These are phyloP conservation scores for Amaranthus hypochondriacus DNA, from an alignment of 148 eudicot species.

Conservation along the genomic window DNA sequence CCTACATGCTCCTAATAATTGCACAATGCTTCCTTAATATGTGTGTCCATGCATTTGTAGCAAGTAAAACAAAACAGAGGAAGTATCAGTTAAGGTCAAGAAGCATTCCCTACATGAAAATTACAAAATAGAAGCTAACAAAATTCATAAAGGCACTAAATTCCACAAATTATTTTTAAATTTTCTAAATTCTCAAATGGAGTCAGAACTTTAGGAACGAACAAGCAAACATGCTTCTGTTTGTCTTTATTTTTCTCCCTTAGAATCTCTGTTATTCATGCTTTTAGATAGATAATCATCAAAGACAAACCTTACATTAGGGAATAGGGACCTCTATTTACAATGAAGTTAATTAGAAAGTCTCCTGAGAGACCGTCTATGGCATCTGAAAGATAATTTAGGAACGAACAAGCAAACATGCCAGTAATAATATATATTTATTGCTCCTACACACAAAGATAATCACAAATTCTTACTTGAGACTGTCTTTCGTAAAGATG, in stretches of 20 bases:
- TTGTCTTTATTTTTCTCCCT: slow-evolving; percentile 39
- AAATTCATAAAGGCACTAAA: slow-evolving; percentile 21
- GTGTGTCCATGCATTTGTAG: too few species aligned
- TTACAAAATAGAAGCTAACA: slow-evolving; percentile 35
- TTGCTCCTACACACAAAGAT: too few species aligned
- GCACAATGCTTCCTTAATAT: too few species aligned
- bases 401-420: too few species aligned
- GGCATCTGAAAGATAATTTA: too few species aligned
- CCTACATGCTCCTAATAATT: too few species aligned
- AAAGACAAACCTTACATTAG: slow-evolving; percentile 18
- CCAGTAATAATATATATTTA: too few species aligned
- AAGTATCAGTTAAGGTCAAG: slow-evolving; percentile 18
- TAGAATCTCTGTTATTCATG: slow-evolving; percentile 45
- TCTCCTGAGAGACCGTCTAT: slow-evolving; percentile 21
- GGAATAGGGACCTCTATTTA: slow-evolving; percentile 7
- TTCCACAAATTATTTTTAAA: slow-evolving; percentile 25
- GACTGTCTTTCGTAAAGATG: too few species aligned
- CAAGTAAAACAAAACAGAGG: too few species aligned
- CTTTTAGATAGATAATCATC: slow-evolving; percentile 47
- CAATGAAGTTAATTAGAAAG: slow-evolving; percentile 15
- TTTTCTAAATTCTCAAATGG: slow-evolving; percentile 22
- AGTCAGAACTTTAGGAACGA: slow-evolving; percentile 46
- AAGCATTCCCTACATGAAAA: slow-evolving; percentile 26
- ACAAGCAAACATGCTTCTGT: slow-evolving; percentile 42
- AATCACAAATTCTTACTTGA: too few species aligned